These are phyloP conservation scores for Radiomyces spectabilis DNA, from an alignment of 192 early-diverging fungal species.

Conservation along the genomic window DNA sequence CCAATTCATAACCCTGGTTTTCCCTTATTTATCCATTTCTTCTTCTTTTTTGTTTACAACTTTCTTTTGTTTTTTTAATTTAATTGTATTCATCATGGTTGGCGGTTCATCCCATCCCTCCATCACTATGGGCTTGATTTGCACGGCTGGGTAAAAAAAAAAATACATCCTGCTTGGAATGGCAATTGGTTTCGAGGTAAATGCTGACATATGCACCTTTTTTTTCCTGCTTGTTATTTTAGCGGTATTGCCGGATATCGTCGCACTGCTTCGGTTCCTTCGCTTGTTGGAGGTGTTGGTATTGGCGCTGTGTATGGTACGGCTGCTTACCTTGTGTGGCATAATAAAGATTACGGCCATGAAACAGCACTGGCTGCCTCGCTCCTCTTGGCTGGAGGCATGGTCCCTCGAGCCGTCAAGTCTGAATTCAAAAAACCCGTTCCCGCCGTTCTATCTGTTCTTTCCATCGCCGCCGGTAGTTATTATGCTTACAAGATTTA, in stretches of 20 bases:
- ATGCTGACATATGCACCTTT: no score
- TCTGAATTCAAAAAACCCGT: conserved; percentile 13
- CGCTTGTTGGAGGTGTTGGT: conserved; percentile 22
- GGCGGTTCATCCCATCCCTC: no score
- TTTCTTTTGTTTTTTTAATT: no score
- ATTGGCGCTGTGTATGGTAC: conserved; percentile 17
- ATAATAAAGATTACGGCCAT: conserved; percentile 26
- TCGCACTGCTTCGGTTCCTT: conserved; percentile 16
- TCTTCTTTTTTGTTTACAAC: no score
- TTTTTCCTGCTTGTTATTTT: no score
- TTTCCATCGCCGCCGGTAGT: conserved; percentile 14
- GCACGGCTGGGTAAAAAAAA: no score
- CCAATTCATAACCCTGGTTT: no score
- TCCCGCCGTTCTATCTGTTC: conserved; percentile 15
- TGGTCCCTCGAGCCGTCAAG: conserved; percentile 23
- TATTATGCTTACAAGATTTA: conserved; percentile 29
- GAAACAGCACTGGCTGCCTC: conserved; percentile 30
- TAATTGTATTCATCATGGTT: no score
- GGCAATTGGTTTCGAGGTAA: no score
- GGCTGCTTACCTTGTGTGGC: conserved; percentile 20
- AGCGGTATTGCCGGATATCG: conserved; percentile 22
- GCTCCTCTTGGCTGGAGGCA: conserved; percentile 13
- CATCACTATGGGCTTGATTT: no score
- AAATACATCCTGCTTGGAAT: no score
- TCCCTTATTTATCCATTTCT: no score